Evolutionary conservation across 257 asterid species (phyloP).

Genomic region (Solanum chiquidenum): DNA sequence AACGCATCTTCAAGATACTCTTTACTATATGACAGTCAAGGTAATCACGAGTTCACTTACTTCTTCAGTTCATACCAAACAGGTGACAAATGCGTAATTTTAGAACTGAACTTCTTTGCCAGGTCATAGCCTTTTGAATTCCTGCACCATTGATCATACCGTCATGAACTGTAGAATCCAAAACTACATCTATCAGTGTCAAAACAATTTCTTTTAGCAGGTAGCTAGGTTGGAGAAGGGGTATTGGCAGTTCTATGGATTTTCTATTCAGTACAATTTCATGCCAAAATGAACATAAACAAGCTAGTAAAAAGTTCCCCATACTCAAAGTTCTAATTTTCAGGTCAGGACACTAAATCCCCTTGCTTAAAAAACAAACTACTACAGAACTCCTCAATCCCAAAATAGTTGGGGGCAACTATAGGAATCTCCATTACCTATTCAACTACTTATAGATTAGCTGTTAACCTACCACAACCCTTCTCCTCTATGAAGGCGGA

Average conservation of each 20-base stretch:
- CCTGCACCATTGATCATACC: constrained; percentile 40
- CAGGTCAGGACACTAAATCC: background rate
- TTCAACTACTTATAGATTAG: background rate
- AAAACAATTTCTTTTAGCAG: background rate
- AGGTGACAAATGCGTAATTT: constrained; percentile 84
- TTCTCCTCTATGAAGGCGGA: background rate
- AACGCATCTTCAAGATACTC: background rate
- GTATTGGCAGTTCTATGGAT: background rate
- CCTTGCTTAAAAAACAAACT: background rate
- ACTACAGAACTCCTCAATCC: background rate
- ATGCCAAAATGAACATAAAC: background rate
- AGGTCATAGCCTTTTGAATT: constrained; percentile 78
- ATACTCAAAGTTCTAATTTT: background rate
- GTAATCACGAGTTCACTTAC: constrained; percentile 17
- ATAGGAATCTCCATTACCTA: background rate
- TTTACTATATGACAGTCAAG: background rate
- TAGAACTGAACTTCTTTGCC: constrained; percentile 70
- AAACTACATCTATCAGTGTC: background rate
- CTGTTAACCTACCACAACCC: background rate
- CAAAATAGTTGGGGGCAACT: background rate
- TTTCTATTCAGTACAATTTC: background rate
- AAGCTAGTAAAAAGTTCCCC: background rate
- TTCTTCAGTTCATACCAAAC: constrained; percentile 95
- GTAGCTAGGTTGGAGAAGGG: background rate
- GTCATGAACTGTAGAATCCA: background rate